These are phyloP conservation scores for Narthecium ossifragum DNA, from an alignment of 106 monocot genomes.

Conservation along the genomic window DNA sequence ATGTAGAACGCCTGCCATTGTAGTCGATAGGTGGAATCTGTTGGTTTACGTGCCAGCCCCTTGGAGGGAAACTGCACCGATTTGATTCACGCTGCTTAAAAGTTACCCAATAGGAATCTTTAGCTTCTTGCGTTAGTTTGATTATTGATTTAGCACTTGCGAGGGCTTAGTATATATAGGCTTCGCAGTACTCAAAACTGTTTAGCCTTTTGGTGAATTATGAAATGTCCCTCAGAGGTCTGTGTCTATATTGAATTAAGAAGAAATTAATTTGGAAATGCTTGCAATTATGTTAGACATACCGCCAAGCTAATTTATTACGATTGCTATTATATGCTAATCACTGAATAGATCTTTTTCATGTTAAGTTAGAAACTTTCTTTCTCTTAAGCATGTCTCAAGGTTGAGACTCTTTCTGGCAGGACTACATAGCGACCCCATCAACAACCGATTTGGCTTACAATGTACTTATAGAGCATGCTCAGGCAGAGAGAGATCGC, in stretches of 20 bases:
- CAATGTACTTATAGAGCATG: constrained; percentile 83
- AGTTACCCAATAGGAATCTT: no score
- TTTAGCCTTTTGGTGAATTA: no score
- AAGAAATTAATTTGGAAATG: neutral
- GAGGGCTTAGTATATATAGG: no score
- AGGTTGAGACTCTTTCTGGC: constrained; percentile 11
- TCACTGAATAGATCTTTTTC: neutral
- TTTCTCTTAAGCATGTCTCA: neutral
- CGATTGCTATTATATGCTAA: neutral
- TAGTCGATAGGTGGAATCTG: no score
- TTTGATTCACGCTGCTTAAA: no score
- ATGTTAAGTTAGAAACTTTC: neutral
- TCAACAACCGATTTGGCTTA: constrained; percentile 90
- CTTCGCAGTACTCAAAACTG: no score
- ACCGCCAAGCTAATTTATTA: neutral
- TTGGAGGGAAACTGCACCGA: no score
- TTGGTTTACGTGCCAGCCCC: no score
- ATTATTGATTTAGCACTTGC: no score
- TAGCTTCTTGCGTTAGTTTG: no score
- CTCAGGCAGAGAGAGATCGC: constrained; percentile 93
- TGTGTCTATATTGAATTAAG: neutral
- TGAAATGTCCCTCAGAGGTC: neutral
- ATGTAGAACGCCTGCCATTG: no score
- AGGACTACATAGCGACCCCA: constrained; percentile 85
- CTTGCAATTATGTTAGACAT: neutral